Evolutionary conservation across 495 filamentous ascomycete genomes (phyloP), one percentile per base, ranked within the genome.

Genomic region (Trichoderma erinaceum): DNA sequence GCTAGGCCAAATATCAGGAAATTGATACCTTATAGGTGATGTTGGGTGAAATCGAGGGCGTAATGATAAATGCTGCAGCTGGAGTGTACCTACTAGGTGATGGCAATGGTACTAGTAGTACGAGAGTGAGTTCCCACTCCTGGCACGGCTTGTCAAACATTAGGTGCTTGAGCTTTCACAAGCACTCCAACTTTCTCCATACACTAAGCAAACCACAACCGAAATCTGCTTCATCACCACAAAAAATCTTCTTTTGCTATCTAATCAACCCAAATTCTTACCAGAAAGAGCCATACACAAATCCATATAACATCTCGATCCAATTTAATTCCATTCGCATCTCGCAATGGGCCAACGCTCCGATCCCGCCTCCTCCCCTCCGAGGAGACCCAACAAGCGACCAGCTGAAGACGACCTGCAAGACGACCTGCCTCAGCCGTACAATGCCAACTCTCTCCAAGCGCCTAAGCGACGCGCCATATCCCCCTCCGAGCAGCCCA

Each of bases 371-470:
- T 61, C 56, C 29, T 16, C 56, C 56, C 56, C 66, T 41, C 32
- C 35, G 29, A 65, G 38, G 64, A 25, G 44, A 46, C 67, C 66
- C 52, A 21, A 50, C 63, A 68, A 67, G n/a, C 65, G 65, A 32
- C 23, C 44, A 15, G 23, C n/a, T 48, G 15, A 64, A 48, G 69
- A 68, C 23, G 43, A 66, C 23, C 41, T 68, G 21, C n/a, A 70
- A 21, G 79, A 82, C 68, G 78, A 78, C 25, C 75, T 84, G 41
- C 83, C 84, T 23, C 83, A 86, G 68, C 83, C 83, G 32, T 85
- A 84, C 75, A 80, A 86, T 73, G 84, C 84, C 13, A 82, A 79
- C 65, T 81, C 81, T 63, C 77, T 86, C 64, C 81, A 81, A 48
- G 78, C 83, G 12, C 83, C 84, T 10, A 85, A 85, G 74, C 80